phyloP scores from a whole-genome alignment of 2,329 filamentous ascomycete genomes.

The Venturia aucupariae region DNA sequence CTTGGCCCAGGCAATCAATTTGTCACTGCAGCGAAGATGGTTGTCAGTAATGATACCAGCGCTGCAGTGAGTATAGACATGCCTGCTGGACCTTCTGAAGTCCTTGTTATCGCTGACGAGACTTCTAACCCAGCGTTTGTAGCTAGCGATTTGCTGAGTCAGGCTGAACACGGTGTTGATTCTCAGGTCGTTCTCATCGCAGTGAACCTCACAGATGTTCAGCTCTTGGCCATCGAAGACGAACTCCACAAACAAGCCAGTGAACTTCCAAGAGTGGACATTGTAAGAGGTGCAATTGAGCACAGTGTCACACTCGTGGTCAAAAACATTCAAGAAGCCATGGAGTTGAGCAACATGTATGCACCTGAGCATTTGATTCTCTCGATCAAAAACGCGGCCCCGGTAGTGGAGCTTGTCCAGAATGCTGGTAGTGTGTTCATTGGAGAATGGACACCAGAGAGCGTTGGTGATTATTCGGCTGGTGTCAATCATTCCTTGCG shows the following conservation, averaged over 20 bases:
- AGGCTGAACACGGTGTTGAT: conserved; percentile 94
- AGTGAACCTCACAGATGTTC: conserved; percentile 62
- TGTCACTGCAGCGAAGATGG: conserved; percentile 97
- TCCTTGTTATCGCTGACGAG: conserved; percentile 89
- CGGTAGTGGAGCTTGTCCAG: conserved; percentile 67
- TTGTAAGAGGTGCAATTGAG: conserved; percentile 79
- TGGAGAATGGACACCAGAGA: conserved; percentile 93
- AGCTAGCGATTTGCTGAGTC: conserved; percentile 85
- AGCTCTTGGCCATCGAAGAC: conserved; percentile 77
- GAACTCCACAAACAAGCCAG: conserved; percentile 82
- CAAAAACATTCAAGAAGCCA: conserved; percentile 65
- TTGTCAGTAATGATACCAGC: conserved; percentile 93
- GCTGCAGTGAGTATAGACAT: conserved; percentile 95
- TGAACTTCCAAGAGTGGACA: conserved; percentile 81
- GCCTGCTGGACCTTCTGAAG: conserved; percentile 93
- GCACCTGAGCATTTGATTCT: conserved; percentile 95
- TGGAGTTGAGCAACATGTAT: conserved; percentile 81
- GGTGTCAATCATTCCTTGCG: conserved; percentile 96
- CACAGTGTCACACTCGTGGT: conserved; percentile 84
- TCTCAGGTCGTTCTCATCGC: conserved; percentile 90
- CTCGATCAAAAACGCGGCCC: conserved; percentile 69
- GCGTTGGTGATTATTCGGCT: conserved; percentile 94
- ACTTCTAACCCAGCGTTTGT: conserved; percentile 88
- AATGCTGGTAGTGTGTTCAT: conserved; percentile 97
- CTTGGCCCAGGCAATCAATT: conserved; percentile 97